These are phyloP conservation scores for Trichoderma koningii DNA, from an alignment of 2,329 filamentous ascomycete species.

Conservation along the genomic window DNA sequence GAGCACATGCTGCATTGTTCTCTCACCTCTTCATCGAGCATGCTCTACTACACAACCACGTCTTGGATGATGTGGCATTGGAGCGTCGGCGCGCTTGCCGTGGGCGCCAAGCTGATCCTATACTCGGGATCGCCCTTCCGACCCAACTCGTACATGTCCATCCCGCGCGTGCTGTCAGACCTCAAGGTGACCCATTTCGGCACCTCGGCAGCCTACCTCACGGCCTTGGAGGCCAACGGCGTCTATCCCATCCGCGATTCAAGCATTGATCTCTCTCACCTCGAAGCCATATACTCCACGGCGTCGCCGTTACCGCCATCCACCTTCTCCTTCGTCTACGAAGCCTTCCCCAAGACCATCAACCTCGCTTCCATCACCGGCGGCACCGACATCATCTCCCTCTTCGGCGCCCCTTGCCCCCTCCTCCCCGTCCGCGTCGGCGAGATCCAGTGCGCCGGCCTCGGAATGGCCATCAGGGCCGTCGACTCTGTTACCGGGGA, in stretches of 20 bases:
- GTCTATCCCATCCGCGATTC: conserved; percentile 58
- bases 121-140: conserved; percentile 93
- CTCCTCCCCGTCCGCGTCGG: conserved; percentile 71
- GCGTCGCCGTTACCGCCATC: conserved; percentile 90
- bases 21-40: conserved; percentile 67
- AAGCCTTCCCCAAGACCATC: conserved; percentile 74
- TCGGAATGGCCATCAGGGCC: conserved; percentile 74
- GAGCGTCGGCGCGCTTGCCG: conserved; percentile 83
- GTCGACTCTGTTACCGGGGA: conserved; percentile 61
- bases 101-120: conserved; percentile 78
- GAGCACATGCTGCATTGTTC: conserved; percentile 88
- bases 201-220: conserved; percentile 91
- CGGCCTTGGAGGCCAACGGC: conserved; percentile 78
- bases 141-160: conserved; percentile 74
- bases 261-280: conserved; percentile 58
- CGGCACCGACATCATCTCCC: conserved; percentile 93
- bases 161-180: conserved; percentile 79
- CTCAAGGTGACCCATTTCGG: conserved; percentile 89
- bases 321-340: conserved; percentile 88
- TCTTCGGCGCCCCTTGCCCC: conserved; percentile 85
- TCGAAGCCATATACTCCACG: conserved; percentile 90
- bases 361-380: conserved; percentile 94
- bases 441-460: conserved; percentile 75
- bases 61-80: conserved; percentile 99
- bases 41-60: conserved; percentile 93